phyloP scores from a whole-genome alignment of 2,329 filamentous ascomycete genomes.

The Aaosphaeria arxii region DNA sequence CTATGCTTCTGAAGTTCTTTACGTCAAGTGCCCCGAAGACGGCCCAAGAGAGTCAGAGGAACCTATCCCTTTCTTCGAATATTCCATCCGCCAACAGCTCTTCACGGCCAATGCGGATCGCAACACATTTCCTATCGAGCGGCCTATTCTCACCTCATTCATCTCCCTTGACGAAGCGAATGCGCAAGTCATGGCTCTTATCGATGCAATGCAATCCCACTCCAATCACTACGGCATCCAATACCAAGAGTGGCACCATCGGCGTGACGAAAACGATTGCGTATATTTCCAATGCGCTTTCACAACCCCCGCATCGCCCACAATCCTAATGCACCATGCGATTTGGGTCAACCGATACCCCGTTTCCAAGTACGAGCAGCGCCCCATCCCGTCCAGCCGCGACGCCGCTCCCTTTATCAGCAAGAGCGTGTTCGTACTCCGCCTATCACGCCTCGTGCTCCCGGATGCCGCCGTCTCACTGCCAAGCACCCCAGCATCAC shows the following conservation, averaged over 20 bases:
- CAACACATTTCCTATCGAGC: not conserved
- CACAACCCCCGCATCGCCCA: not conserved
- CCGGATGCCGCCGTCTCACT: no score
- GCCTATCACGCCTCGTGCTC: no score
- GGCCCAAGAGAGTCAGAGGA: not conserved
- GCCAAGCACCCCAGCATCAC: no score
- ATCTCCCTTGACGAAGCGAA: constrained; percentile 2
- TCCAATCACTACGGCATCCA: not conserved
- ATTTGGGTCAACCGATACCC: constrained; percentile 11
- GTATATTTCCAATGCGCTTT: not conserved
- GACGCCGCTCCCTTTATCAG: no score
- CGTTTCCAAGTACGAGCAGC: not conserved
- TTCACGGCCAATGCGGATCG: not conserved
- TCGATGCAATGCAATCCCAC: not conserved
- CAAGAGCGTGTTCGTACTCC: no score
- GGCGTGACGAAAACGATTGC: constrained; percentile 1
- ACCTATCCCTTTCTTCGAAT: not conserved
- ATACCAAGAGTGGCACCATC: not conserved
- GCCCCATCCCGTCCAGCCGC: no score
- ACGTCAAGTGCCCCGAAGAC: not conserved
- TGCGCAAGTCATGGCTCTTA: not conserved
- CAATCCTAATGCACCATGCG: not conserved
- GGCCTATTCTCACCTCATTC: not conserved
- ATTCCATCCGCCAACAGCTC: not conserved
- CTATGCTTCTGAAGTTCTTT: no score